A percentile compares a stretch with the other conserved stretches of the same genome.
Conservation (phyloP, 441 rosid genomes). For the Syzygium syzygioides region DNA sequence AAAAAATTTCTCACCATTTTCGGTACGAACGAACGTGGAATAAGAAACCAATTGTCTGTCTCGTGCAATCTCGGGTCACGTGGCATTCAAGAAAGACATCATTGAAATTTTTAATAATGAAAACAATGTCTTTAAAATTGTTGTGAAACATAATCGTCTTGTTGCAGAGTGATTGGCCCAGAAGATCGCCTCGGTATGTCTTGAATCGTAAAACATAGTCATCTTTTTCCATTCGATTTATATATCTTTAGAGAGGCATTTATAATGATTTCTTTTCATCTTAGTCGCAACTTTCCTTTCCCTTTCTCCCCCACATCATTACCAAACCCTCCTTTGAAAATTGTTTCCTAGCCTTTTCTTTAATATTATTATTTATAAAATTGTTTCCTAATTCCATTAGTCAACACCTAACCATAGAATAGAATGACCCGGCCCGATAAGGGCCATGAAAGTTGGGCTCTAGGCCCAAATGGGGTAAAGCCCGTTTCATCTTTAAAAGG, state of each 20-base stretch:
- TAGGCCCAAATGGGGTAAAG: background rate
- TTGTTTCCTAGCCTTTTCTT: background rate
- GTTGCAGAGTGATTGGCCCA: background rate
- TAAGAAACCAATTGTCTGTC: background rate
- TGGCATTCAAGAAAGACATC: background rate
- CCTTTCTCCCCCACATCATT: background rate
- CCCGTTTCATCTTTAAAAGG: background rate
- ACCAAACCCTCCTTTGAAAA: background rate
- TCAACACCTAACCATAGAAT: background rate
- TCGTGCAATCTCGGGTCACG: rapidly evolving
- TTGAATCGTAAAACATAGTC: background rate
- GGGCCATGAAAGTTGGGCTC: background rate
- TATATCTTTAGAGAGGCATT: background rate
- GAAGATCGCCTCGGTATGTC: background rate
- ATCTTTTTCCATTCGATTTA: background rate
- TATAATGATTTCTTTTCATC: background rate
- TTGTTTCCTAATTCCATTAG: background rate
- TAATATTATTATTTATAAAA: background rate
- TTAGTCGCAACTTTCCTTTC: background rate
- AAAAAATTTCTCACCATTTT: background rate
- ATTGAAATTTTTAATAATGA: background rate
- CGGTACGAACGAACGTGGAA: background rate
- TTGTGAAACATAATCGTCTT: background rate
- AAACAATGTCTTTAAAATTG: background rate
- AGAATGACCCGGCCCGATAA: background rate